These are phyloP conservation scores for Nyctanthes arbortristis DNA, from an alignment of 257 asterid genomes.

Conservation along the genomic window DNA sequence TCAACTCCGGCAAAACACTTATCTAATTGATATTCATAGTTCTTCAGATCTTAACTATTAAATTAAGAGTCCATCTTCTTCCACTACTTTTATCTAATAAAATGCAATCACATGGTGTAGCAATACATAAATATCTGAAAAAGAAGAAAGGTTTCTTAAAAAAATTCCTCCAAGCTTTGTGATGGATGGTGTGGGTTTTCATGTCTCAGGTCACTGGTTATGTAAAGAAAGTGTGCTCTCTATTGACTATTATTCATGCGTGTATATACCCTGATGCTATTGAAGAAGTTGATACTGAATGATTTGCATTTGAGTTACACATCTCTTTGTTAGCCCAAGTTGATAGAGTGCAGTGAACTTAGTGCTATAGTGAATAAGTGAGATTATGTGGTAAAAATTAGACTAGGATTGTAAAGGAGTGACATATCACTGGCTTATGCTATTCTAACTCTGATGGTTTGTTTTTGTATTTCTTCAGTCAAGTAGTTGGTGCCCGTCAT, in stretches of 20 bases:
- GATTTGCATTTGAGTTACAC: not conserved
- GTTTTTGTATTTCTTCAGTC: conserved; percentile 49
- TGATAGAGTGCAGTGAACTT: not conserved
- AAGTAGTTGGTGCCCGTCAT: conserved; percentile 55
- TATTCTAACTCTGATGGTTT: conserved; percentile 23
- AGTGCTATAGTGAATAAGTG: not conserved
- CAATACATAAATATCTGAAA: too few relatives aligned
- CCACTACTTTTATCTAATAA: too few relatives aligned
- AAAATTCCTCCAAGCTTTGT: too few relatives aligned
- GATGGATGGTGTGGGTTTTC: too few relatives aligned
- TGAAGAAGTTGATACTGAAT: not conserved
- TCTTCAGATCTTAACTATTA: too few relatives aligned
- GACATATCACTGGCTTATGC: not conserved
- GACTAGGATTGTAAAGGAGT: not conserved
- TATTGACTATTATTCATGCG: not conserved
- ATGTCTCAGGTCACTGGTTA: too few relatives aligned
- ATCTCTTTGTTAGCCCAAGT: not conserved
- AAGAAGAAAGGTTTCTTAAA: too few relatives aligned
- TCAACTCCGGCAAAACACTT: too few relatives aligned
- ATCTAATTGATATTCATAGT: too few relatives aligned
- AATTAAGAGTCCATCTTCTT: too few relatives aligned
- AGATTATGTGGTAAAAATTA: not conserved
- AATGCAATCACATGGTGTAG: too few relatives aligned
- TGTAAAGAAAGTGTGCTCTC: too few relatives aligned
- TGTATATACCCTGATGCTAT: conserved; percentile 7